These are phyloP conservation scores for Anethum foeniculum DNA, from an alignment of 140 eudicot species.

Conservation along the genomic window DNA sequence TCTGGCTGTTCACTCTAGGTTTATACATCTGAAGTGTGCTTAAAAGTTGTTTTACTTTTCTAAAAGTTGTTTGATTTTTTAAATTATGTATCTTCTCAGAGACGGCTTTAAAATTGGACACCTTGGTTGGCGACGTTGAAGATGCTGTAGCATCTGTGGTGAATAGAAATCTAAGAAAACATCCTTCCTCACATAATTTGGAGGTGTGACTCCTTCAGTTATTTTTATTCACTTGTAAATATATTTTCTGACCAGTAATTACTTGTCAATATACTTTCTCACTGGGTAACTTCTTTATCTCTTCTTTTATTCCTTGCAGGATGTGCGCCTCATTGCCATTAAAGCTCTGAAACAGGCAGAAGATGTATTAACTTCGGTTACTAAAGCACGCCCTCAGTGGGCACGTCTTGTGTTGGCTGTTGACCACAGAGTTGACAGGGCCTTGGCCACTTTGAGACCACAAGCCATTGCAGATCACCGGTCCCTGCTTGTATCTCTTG, in stretches of 20 bases:
- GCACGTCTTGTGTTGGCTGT: conserved; percentile 66
- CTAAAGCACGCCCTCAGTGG: conserved; percentile 82
- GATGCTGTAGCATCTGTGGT: conserved; percentile 77
- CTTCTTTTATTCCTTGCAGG: conserved; percentile 31
- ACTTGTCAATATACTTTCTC: neutral
- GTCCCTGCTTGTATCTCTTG: conserved; percentile 63
- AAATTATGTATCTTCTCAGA: conserved; percentile 31
- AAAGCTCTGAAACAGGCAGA: conserved; percentile 60
- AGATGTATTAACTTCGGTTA: conserved; percentile 53
- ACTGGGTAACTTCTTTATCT: neutral
- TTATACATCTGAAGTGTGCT: neutral
- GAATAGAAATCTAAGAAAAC: conserved; percentile 49
- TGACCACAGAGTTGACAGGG: conserved; percentile 88
- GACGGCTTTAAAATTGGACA: conserved; percentile 76
- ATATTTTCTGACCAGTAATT: too few relatives aligned
- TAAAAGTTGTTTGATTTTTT: neutral
- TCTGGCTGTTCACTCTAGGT: neutral
- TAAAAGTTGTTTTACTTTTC: neutral
- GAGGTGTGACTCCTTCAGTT: conserved; percentile 46
- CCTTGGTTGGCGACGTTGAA: conserved; percentile 87
- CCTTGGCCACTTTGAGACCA: conserved; percentile 81
- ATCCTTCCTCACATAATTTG: conserved; percentile 36
- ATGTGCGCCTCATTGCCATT: conserved; percentile 47
- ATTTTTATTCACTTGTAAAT: neutral
- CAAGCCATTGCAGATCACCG: conserved; percentile 95